These are phyloP conservation scores for Pseudocercospora pini-densiflorae DNA, from an alignment of 2,329 filamentous ascomycete species.

Conservation along the genomic window DNA sequence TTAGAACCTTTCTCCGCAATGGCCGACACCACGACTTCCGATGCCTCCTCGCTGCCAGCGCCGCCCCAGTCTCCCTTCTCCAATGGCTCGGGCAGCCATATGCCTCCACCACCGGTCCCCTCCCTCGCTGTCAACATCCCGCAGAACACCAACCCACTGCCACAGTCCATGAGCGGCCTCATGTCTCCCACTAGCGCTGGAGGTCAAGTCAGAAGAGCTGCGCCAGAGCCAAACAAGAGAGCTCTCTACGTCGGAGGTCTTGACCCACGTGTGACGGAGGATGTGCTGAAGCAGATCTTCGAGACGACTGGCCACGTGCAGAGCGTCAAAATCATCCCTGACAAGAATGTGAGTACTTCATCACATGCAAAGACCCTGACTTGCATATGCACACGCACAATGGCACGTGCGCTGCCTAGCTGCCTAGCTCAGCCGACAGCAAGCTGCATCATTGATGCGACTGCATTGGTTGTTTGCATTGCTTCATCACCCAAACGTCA, in stretches of 20 bases:
- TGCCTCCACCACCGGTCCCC: slow-evolving; percentile 88
- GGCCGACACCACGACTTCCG: slow-evolving; percentile 72
- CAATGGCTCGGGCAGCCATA: slow-evolving; percentile 75
- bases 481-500: background rate
- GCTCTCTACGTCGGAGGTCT: slow-evolving; percentile 94
- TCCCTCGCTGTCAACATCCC: slow-evolving; percentile 73
- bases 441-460: slow-evolving; percentile 9
- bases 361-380: slow-evolving; percentile 14
- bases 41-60: slow-evolving; percentile 70
- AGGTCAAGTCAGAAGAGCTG: slow-evolving; percentile 83
- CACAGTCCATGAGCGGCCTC: slow-evolving; percentile 83
- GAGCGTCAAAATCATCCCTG: slow-evolving; percentile 99
- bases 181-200: slow-evolving; percentile 85
- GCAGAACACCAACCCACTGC: slow-evolving; percentile 94
- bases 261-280: slow-evolving; percentile 69
- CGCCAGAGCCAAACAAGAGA: slow-evolving; percentile 97
- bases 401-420: slow-evolving; percentile 1
- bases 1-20: slow-evolving; percentile 57
- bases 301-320: slow-evolving; percentile 98
- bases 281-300: slow-evolving; percentile 71
- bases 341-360: slow-evolving; percentile 86
- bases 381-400: slow-evolving; percentile 12
- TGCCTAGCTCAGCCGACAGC: slow-evolving; percentile 18
- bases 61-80: slow-evolving; percentile 68
- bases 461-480: slow-evolving; percentile 26